A percentile compares a stretch with the other conserved stretches of the same genome.
Evolutionary conservation across 2,329 filamentous ascomycete genomes (phyloP).

Genomic region (Aureobasidium mangrovei): DNA sequence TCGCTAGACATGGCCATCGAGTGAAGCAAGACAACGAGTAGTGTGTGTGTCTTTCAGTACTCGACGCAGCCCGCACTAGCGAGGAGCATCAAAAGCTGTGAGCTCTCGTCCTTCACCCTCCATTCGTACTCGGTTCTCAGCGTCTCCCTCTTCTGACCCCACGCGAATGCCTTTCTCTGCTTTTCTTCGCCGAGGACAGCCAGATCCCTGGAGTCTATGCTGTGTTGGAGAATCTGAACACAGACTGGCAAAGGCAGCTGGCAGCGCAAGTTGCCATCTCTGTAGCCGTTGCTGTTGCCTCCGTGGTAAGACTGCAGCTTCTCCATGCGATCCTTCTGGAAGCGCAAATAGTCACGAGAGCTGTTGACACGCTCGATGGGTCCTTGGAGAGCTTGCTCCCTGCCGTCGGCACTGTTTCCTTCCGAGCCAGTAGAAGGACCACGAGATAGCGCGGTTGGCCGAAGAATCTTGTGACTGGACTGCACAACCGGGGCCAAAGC

Average conservation of each 20-base stretch:
- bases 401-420: not conserved
- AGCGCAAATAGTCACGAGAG: slow-evolving; percentile 21
- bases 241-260: slow-evolving; percentile 28
- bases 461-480: slow-evolving; percentile 17
- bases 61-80: slow-evolving; percentile 28
- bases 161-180: slow-evolving; percentile 24
- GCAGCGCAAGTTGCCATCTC: slow-evolving; percentile 20
- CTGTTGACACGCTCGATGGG: slow-evolving; percentile 18
- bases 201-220: slow-evolving; percentile 18
- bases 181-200: slow-evolving; percentile 28
- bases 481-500: slow-evolving; percentile 18
- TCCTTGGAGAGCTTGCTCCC: slow-evolving; percentile 13
- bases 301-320: slow-evolving; percentile 12
- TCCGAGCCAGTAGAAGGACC: not conserved
- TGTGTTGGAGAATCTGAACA: slow-evolving; percentile 23
- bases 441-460: not conserved
- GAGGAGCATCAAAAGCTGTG: slow-evolving; percentile 32
- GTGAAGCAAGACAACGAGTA: no score
- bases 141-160: slow-evolving; percentile 27
- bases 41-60: not conserved
- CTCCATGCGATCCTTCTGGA: slow-evolving; percentile 21
- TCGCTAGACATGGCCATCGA: not conserved
- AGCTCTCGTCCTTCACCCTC: slow-evolving; percentile 27
- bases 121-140: slow-evolving; percentile 27
- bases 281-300: slow-evolving; percentile 17